Percentiles rank a stretch among this genome's conserved stretches.
phyloP scores from a whole-genome alignment of 345 rosid species.

The Populus pruinosa region DNA sequence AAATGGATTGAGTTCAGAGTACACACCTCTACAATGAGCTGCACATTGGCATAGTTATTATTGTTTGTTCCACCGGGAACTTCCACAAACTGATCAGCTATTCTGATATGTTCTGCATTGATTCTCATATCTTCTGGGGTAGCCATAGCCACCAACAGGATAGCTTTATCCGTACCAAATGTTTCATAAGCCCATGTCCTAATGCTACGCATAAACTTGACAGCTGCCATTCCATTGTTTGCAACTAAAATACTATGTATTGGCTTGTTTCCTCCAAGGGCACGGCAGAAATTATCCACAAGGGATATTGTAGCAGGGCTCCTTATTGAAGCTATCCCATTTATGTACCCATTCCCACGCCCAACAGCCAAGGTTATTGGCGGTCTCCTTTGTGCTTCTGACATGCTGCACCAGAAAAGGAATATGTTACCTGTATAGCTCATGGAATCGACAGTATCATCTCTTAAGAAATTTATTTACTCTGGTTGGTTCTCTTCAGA shows the following conservation, averaged over 20 bases:
- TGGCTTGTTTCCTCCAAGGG: slow-evolving; percentile 82
- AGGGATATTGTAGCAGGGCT: slow-evolving; percentile 54
- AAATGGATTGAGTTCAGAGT: not conserved
- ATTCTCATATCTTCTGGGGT: slow-evolving; percentile 99
- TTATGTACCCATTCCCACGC: slow-evolving; percentile 51
- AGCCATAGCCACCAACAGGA: slow-evolving; percentile 97
- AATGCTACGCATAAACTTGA: slow-evolving; percentile 91
- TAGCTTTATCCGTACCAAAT: slow-evolving; percentile 92
- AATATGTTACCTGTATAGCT: slow-evolving; percentile 2
- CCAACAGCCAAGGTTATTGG: slow-evolving; percentile 35
- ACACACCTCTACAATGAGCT: slow-evolving; percentile 94
- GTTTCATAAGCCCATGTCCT: slow-evolving; percentile 99
- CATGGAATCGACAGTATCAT: not conserved
- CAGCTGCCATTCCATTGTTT: slow-evolving; percentile 99
- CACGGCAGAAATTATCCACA: slow-evolving; percentile 75
- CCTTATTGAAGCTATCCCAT: slow-evolving; percentile 50
- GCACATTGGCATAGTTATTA: slow-evolving; percentile 97
- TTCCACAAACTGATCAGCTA: slow-evolving; percentile 99
- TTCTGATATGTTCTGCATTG: slow-evolving; percentile 97
- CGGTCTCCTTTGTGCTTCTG: slow-evolving; percentile 50
- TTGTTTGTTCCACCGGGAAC: slow-evolving; percentile 99
- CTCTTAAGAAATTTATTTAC: not conserved
- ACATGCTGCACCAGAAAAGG: slow-evolving; percentile 47
- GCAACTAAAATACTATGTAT: slow-evolving; percentile 90
- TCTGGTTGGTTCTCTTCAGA: not conserved